Base-by-base conservation (phyloP, 73 alveolate species). In the Durusdinium trenchii region DNA sequence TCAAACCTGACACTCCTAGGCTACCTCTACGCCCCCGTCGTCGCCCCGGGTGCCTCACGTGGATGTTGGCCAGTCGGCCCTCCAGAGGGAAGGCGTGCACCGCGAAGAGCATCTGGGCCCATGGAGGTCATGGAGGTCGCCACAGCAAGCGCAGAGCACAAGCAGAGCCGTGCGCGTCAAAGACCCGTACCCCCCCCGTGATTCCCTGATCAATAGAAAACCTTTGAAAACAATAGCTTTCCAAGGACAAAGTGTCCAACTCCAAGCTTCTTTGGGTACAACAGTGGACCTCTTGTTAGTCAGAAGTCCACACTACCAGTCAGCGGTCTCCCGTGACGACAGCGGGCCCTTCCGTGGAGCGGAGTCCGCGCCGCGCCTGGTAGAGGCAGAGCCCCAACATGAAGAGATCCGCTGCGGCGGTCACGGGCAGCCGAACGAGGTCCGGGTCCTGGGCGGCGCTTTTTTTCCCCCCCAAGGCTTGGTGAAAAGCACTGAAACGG, bases 41-140 rank as follows among this genome's bases (percentile, higher is more conserved):
- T 4, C 18, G 43, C 32, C 16, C 52, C 30, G 40, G 43, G 12
- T 26, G 98, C 98, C 98, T 91, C 45, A 78, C 98, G 38, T 91
- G 89, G 61, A 91, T 91, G 89, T 91, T 91, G 61, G 98, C 98
- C 78, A 91, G 60, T 9, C 85, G 71, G 89, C 98, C 98, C 75
- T 91, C 98, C 51, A 91, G 35, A 18, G 98, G 98, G 46, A 91
- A 91, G 35, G 98, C 98, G n/a, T 91, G 98, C 76, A 91, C 98
- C 35, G 90, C 90, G 45, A 91, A 91, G 78, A 91, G 98, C 98
- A 91, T 91, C 98, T 91, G 97, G 87, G n/a, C n/a, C n/a, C n/a
- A n/a, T n/a, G 51, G 30, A 36, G 30, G 14, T 14, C 10, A 42
- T 64, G 2, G 42, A 45, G 32, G 23, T 57, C 69, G n/a, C n/a